Evolutionary conservation across 2,329 filamentous ascomycete species (phyloP).

Genomic region (Colletotrichum phormii): DNA sequence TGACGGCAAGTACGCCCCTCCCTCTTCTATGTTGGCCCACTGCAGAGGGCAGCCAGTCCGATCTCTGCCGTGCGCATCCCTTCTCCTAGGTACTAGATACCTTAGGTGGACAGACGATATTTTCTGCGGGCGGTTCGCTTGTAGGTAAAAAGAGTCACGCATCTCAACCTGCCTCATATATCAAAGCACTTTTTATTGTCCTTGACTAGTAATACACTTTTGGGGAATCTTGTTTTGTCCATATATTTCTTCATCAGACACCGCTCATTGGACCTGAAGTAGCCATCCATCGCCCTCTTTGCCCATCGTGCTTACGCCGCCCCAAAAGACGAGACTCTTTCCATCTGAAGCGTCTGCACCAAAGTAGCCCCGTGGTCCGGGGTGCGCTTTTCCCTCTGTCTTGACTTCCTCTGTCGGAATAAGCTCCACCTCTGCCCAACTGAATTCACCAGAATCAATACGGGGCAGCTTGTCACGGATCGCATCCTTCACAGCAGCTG

Average conservation of each 20-base stretch:
- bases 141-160: background rate
- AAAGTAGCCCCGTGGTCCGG: slow-evolving; percentile 52
- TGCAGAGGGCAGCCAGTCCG: too few relatives aligned
- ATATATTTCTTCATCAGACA: background rate
- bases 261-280: slow-evolving; percentile 40
- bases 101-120: too few relatives aligned
- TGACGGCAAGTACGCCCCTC: too few relatives aligned
- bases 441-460: slow-evolving; percentile 57
- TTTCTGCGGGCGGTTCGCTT: too few relatives aligned
- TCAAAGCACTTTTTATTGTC: background rate
- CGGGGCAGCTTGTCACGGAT: slow-evolving; percentile 56
- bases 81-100: too few relatives aligned
- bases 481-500: slow-evolving; percentile 62
- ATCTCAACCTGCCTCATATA: too few relatives aligned
- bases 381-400: slow-evolving; percentile 54
- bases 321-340: slow-evolving; percentile 63
- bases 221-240: background rate
- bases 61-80: too few relatives aligned
- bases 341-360: slow-evolving; percentile 55
- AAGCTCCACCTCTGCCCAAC: slow-evolving; percentile 63
- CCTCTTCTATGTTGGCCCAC: too few relatives aligned
- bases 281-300: slow-evolving; percentile 54
- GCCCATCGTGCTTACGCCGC: slow-evolving; percentile 58
- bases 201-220: background rate
- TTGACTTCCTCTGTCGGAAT: slow-evolving; percentile 55